Evolutionary conservation across 805 yeast genomes (phyloP), one percentile per base, ranked within the genome.

Genomic region (Candida morakotiae): DNA sequence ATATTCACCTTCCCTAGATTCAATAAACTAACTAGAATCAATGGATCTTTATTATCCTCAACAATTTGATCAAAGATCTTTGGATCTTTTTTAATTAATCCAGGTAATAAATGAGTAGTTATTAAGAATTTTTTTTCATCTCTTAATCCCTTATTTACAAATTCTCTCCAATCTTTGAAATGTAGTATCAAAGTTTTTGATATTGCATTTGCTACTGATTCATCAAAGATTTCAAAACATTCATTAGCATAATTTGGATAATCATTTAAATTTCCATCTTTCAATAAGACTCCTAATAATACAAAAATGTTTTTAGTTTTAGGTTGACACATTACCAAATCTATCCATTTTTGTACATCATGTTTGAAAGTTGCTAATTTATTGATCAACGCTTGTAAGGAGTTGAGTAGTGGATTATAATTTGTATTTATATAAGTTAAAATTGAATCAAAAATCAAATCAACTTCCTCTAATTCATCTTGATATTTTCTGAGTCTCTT

Each of bases 391-490:
- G 78, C 84, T 38, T 68, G 73, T 36, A 86, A 55, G 0, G 94
- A 81, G 50, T 83, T 85, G 5, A 82, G 77, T 19, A 85, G 55
- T 0, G 94, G 80, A 2, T 84, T 77, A 4, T 83, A 80, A 1
- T 85, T 73, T 35, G 81, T 85, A 37, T 76, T 77, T 79, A 88
- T 80, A 53, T 75, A 79, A 45, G 80, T 88, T 26, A 81, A 58
- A 10, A 83, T 69, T 53, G 74, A 83, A 17, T 64, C 64, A 48
- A 76, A 75, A 7, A 37, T 18, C 10, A 6, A 3, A 28, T 36
- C 32, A 2, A 28, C 28, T 5, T 26, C 38, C 16, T 22, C 29
- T 15, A 23, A 14, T 8, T 14, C 30, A 3, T 21, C 28, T 14
- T 29, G 29, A 14, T 29, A 33, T 40, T 8, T 14, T 14, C 26